A percentile compares a stretch with the other conserved stretches of the same genome.
Evolutionary conservation across 2,329 filamentous ascomycete genomes (phyloP).

Genomic region (Sodiomyces alkalinus): DNA sequence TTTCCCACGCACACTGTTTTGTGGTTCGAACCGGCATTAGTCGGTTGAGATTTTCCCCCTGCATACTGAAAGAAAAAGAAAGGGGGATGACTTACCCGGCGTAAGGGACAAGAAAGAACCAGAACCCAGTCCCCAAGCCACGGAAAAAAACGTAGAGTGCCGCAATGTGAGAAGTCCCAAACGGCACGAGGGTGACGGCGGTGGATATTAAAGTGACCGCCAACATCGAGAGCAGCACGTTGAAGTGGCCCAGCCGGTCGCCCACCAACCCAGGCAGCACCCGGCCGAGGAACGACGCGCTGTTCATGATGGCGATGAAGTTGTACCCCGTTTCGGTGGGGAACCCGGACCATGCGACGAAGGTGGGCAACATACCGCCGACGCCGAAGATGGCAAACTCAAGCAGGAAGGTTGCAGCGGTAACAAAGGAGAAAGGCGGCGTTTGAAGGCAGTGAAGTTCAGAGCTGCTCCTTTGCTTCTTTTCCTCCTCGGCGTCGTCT

Average conservation of each 20-base stretch:
- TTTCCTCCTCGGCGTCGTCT: too few species aligned
- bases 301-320: conserved; percentile 27
- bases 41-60: too few species aligned
- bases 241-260: conserved; percentile 28
- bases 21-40: not conserved
- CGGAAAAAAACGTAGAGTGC: conserved; percentile 28
- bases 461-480: conserved; percentile 17
- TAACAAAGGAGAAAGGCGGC: conserved; percentile 23
- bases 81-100: conserved; percentile 9
- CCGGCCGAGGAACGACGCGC: conserved; percentile 24
- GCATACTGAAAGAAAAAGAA: not conserved
- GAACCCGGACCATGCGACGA: conserved; percentile 20
- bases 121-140: conserved; percentile 30
- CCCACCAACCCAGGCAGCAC: conserved; percentile 26
- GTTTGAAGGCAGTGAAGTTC: conserved; percentile 24
- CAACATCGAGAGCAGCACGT: conserved; percentile 18
- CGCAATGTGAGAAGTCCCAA: conserved; percentile 20
- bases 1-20: conserved; percentile 27
- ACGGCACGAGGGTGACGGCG: conserved; percentile 26
- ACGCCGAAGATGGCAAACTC: conserved; percentile 33
- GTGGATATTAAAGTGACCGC: conserved; percentile 16
- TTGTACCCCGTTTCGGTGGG: conserved; percentile 23
- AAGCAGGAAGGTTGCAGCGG: conserved; percentile 25
- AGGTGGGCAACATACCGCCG: conserved; percentile 28
- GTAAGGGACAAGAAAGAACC: conserved; percentile 30